phyloP scores from a whole-genome alignment of 495 filamentous ascomycete genomes.

The Penicillium alfredii region DNA sequence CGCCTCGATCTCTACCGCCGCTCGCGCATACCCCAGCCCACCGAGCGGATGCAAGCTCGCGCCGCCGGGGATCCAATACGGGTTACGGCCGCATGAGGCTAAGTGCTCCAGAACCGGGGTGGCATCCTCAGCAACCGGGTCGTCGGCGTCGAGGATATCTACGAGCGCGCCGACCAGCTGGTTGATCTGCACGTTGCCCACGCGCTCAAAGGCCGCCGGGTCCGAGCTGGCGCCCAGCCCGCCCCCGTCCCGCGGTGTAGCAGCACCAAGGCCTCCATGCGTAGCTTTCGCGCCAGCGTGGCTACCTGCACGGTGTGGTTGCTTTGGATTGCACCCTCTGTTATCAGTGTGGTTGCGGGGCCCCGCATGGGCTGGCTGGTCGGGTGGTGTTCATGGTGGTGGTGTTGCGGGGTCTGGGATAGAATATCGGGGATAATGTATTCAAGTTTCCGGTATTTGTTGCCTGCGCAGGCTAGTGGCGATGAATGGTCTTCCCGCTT shows the following conservation, averaged over 20 bases:
- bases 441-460: slow-evolving; percentile 43
- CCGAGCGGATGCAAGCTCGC: slow-evolving; percentile 38
- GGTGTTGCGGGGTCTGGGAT: slow-evolving; percentile 11
- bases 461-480: slow-evolving; percentile 33
- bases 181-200: slow-evolving; percentile 29
- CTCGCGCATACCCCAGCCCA: slow-evolving; percentile 35
- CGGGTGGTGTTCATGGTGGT: slow-evolving; percentile 19
- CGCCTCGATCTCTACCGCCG: slow-evolving; percentile 32
- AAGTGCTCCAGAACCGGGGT: slow-evolving; percentile 19
- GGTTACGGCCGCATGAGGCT: slow-evolving; percentile 7
- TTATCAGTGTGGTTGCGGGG: slow-evolving; percentile 30
- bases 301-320: slow-evolving; percentile 40
- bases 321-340: slow-evolving; percentile 39
- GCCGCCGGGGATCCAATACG: slow-evolving; percentile 37
- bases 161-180: slow-evolving; percentile 35
- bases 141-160: slow-evolving; percentile 23
- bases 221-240: slow-evolving; percentile 14
- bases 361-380: slow-evolving; percentile 1
- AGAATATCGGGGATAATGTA: slow-evolving; percentile 38
- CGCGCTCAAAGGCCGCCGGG: slow-evolving; percentile 14
- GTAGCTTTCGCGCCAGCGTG: slow-evolving; percentile 25
- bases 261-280: slow-evolving; percentile 23
- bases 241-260: slow-evolving; percentile 27
- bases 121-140: slow-evolving; percentile 12
- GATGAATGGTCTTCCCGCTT: slow-evolving; percentile 39